These are phyloP conservation scores for Populus alba DNA, from an alignment of 345 rosid species.

Conservation along the genomic window DNA sequence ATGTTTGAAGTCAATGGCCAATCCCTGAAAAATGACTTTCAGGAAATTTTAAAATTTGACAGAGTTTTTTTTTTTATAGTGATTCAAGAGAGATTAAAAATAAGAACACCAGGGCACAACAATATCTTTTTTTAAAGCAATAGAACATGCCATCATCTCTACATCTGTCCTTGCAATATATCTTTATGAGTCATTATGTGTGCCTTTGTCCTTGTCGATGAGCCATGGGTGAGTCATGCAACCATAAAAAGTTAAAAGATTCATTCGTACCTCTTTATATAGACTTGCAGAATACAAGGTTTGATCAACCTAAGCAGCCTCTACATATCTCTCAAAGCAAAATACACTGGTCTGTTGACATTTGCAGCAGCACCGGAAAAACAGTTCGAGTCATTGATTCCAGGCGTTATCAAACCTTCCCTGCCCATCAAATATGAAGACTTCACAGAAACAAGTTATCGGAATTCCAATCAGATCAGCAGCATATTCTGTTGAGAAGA, in stretches of 20 bases:
- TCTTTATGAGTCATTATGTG: not conserved
- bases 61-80: not conserved
- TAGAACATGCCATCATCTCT: not conserved
- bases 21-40: not conserved
- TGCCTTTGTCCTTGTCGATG: not conserved
- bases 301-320: not conserved
- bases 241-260: not conserved
- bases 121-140: not conserved
- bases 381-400: not conserved
- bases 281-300: not conserved
- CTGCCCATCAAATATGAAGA: constrained; percentile 29
- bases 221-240: not conserved
- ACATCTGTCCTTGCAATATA: not conserved
- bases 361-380: not conserved
- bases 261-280: not conserved
- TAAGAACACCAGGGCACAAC: not conserved
- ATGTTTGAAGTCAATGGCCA: not conserved
- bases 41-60: not conserved
- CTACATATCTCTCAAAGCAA: not conserved
- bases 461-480: constrained; percentile 23
- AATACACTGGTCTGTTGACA: not conserved
- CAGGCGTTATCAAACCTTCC: not conserved
- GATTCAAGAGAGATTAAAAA: not conserved
- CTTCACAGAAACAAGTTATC: constrained; percentile 21
- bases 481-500: constrained; percentile 27